Evolutionary conservation across 2,329 filamentous ascomycete species (phyloP).

Genomic region (Diaporthe sp.): DNA sequence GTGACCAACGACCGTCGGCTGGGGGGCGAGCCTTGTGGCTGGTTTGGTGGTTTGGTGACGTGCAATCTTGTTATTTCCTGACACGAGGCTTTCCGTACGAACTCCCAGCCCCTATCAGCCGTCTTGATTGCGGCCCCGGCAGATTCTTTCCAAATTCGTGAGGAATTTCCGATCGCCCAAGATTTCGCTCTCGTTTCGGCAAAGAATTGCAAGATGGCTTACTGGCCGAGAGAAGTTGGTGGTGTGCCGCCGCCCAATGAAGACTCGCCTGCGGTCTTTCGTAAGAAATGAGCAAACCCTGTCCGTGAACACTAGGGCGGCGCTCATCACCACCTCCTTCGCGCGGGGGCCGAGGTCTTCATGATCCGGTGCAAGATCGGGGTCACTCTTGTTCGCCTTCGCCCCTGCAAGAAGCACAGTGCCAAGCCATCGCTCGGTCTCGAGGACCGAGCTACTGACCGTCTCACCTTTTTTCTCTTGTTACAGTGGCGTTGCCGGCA

Average conservation of each 20-base stretch:
- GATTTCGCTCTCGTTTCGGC: conserved; percentile 14
- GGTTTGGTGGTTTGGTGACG: not conserved
- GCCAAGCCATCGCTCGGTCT: conserved; percentile 25
- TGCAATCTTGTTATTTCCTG: conserved; percentile 2
- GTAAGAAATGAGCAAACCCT: conserved; percentile 33
- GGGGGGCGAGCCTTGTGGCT: conserved; percentile 19
- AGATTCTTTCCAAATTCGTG: conserved; percentile 18
- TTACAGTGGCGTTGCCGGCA: conserved; percentile 30
- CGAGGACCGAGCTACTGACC: conserved; percentile 28
- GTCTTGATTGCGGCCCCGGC: conserved; percentile 1
- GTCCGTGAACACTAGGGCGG: conserved; percentile 16
- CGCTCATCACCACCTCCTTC: conserved; percentile 15
- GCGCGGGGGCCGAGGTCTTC: conserved; percentile 15
- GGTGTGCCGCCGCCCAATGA: conserved; percentile 32
- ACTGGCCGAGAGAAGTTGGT: conserved; percentile 15
- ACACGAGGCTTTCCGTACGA: conserved; percentile 9
- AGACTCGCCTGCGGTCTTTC: conserved; percentile 4
- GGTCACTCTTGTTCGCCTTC: conserved; percentile 10
- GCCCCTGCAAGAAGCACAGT: not conserved
- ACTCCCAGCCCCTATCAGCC: not conserved
- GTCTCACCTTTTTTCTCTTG: conserved; percentile 20
- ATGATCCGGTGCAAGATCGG: conserved; percentile 27
- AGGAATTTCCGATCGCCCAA: conserved; percentile 17
- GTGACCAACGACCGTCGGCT: not conserved
- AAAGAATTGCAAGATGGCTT: conserved; percentile 23